These are phyloP conservation scores for Apiotrichum veenhuisii DNA, from an alignment of 1,284 basidiomycete genomes.

Conservation along the genomic window DNA sequence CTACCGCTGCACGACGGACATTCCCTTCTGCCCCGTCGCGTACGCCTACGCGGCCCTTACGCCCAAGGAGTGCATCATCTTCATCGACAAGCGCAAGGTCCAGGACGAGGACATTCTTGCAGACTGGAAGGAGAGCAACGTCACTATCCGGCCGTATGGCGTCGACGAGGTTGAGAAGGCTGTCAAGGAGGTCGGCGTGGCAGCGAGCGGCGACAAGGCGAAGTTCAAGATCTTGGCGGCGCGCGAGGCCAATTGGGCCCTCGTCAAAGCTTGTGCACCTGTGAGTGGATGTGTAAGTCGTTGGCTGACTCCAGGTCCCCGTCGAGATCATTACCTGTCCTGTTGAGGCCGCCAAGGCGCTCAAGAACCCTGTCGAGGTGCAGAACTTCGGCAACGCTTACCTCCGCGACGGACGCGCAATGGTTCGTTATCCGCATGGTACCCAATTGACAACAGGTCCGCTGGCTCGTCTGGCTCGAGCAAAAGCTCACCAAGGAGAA, in stretches of 20 bases:
- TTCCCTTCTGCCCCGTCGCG: conserved; percentile 83
- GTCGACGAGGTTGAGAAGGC: conserved; percentile 70
- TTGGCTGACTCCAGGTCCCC: conserved; percentile 21
- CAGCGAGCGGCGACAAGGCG: conserved; percentile 8
- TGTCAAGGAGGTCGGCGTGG: conserved; percentile 48
- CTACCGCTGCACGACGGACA: conserved; percentile 67
- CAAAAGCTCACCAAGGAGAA: conserved; percentile 69
- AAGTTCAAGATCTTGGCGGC: conserved; percentile 32
- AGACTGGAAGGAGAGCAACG: conserved; percentile 53
- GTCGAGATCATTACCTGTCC: conserved; percentile 44
- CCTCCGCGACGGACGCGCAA: conserved; percentile 85
- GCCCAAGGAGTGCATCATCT: conserved; percentile 50
- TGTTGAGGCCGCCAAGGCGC: conserved; percentile 72
- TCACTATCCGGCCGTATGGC: conserved; percentile 64
- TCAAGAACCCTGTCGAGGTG: conserved; percentile 85
- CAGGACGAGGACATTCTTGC: conserved; percentile 28
- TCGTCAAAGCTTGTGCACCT: conserved; percentile 30
- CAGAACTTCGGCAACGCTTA: conserved; percentile 80
- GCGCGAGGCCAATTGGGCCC: conserved; percentile 42
- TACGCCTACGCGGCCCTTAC: conserved; percentile 76
- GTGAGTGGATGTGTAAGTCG: conserved; percentile 17
- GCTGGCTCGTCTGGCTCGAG: conserved; percentile 89
- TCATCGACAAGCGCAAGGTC: conserved; percentile 42
- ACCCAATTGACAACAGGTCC: conserved; percentile 42
- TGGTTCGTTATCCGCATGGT: conserved; percentile 54